Evolutionary conservation across 2,329 filamentous ascomycete species (phyloP).

Genomic region (Aspergillus japonicus): DNA sequence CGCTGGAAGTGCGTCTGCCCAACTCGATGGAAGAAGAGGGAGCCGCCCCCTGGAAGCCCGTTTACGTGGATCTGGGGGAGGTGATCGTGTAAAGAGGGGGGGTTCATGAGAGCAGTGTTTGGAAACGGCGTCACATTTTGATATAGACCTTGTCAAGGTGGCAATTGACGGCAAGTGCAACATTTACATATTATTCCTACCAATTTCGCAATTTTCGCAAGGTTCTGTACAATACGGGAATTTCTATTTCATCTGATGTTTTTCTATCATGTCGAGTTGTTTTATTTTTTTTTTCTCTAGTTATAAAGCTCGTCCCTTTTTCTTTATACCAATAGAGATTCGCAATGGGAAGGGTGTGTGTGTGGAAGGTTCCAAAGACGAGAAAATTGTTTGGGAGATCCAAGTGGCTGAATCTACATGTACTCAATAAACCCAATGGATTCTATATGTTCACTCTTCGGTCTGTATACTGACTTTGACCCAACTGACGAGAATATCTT

Average conservation of each 20-base stretch:
- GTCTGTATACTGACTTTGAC: constrained; percentile 5
- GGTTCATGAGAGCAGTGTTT: constrained; percentile 13
- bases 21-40: constrained; percentile 66
- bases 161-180: constrained; percentile 15
- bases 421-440: not conserved
- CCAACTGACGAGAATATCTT: not conserved
- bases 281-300: constrained; percentile 15
- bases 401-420: not conserved
- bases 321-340: constrained; percentile 3
- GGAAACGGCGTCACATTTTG: constrained; percentile 18
- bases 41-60: constrained; percentile 64
- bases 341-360: not conserved
- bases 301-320: constrained; percentile 2
- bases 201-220: constrained; percentile 31
- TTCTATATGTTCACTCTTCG: constrained; percentile 18
- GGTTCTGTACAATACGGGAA: constrained; percentile 43
- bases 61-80: constrained; percentile 69
- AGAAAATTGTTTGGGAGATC: not conserved
- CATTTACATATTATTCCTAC: constrained; percentile 26
- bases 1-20: constrained; percentile 64
- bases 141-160: constrained; percentile 11
- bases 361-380: no score
- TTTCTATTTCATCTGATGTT: constrained; percentile 36
- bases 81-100: constrained; percentile 53
- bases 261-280: constrained; percentile 22